Evolutionary conservation across 2,329 filamentous ascomycete species (phyloP), one percentile per base, ranked within the genome.

Genomic region (Amesomyces nigricolor): DNA sequence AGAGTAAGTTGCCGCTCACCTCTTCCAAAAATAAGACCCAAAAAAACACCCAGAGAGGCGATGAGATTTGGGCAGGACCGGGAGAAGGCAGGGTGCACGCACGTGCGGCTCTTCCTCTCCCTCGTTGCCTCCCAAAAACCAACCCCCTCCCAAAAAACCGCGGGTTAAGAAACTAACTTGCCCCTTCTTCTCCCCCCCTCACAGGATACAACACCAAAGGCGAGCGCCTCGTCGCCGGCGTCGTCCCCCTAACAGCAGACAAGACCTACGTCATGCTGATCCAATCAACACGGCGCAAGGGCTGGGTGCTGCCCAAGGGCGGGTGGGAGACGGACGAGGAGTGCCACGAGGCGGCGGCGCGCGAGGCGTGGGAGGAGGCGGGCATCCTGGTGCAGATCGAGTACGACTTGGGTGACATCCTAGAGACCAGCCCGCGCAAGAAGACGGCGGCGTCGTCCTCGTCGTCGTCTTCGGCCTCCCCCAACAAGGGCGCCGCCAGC

Each of bases 321-420:
- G 94, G 94, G 58, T 99, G 94, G 91, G 94, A 99, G 72, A 87
- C 85, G 35, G 94, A 99, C 72, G 94, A 99, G 74, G 82, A 86
- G 59, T 94, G 89, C 61, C 83, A 87, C 59, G 82, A 92, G 70
- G 89, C 94, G 55, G 94, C 94, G 54, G 73, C 87, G 78, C 78
- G 94, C 63, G 94, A 99, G 73, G 94, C 94, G 58, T 97, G 94
- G 94, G 94, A 97, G 75, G 94, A 97, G 75, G 94, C 91, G 42
- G 94, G 94, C 66, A 95, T 97, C 67, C 79, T 88, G 65, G 88
- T 92, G 72, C 86, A 82, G 57, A 86, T 96, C 71, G 85, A 87
- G 65, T 87, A 86, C 69, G 90, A 96, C 71, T 80, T 99, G 49
- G 91, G 91, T 61, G 81, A 87, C 61, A 95, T 99, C 64, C 76